Evolutionary conservation across 208 protist species (phyloP).

Genomic region (Acanthamoeba pearcei): DNA sequence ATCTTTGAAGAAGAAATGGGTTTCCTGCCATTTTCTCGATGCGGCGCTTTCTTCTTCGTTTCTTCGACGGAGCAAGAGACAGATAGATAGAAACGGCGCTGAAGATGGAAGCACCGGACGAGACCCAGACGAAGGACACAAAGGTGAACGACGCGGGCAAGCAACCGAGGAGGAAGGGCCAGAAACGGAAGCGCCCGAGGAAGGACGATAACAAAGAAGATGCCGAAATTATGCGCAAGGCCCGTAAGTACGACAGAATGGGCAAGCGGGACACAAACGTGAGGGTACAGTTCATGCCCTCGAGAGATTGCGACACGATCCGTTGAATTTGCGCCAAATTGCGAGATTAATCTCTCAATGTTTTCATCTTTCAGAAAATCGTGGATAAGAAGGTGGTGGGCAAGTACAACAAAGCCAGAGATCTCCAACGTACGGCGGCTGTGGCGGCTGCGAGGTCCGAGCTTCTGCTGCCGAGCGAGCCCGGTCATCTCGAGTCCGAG

Average conservation of each 20-base stretch:
- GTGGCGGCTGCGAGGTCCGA: slow-evolving; percentile 76
- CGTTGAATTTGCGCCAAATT: background rate
- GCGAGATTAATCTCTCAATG: background rate
- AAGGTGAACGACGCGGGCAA: background rate
- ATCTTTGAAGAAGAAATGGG: background rate
- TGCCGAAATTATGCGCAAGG: slow-evolving; percentile 18
- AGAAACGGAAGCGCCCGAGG: background rate
- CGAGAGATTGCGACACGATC: background rate
- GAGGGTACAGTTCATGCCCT: background rate
- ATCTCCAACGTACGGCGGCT: slow-evolving; percentile 69
- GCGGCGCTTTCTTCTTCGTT: background rate
- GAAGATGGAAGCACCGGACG: background rate
- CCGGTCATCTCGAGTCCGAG: slow-evolving; percentile 87
- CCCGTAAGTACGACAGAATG: slow-evolving; percentile 51
- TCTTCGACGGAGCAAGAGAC: background rate
- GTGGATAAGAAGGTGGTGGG: slow-evolving; percentile 74
- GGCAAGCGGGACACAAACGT: background rate
- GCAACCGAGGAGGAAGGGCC: background rate
- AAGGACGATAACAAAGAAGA: background rate
- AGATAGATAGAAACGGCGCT: background rate
- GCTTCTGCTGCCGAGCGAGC: slow-evolving; percentile 81
- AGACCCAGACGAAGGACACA: background rate
- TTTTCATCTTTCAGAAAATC: background rate
- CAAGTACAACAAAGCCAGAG: slow-evolving; percentile 65
- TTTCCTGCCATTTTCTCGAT: background rate